Percentiles rank a stretch among this genome's conserved stretches.
Conservation (phyloP, 495 filamentous ascomycete species). For the Penicillium soppii region DNA sequence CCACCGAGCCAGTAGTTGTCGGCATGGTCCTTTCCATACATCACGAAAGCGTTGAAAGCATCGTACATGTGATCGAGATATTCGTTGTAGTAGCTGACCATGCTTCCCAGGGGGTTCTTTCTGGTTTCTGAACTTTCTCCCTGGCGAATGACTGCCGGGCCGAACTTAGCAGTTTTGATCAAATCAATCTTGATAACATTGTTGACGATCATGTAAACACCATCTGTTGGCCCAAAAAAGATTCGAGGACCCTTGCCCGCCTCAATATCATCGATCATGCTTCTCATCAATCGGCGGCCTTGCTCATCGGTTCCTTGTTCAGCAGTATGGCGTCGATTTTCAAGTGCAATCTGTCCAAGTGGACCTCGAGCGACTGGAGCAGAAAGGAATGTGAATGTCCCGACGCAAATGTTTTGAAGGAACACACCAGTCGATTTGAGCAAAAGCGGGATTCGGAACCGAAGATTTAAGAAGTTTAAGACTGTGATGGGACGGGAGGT, state of each 20-base stretch:
- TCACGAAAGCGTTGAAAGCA: conserved; percentile 12
- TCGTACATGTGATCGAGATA: conserved; percentile 6
- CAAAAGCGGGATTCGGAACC: conserved; percentile 11
- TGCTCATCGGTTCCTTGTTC: conserved; percentile 16
- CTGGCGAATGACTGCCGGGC: conserved; percentile 8
- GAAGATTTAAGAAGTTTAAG: conserved; percentile 11
- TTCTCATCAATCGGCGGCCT: conserved; percentile 3
- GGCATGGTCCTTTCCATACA: conserved; percentile 15
- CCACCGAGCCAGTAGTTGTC: conserved; percentile 20
- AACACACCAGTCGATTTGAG: conserved; percentile 10
- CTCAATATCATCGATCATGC: conserved; percentile 11
- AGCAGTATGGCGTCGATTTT: conserved; percentile 9
- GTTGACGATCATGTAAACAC: conserved; percentile 10
- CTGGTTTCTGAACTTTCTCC: conserved; percentile 10
- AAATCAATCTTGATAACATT: conserved; percentile 19
- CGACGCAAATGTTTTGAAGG: conserved; percentile 20
- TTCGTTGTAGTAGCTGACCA: conserved; percentile 19
- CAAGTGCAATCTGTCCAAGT: conserved; percentile 13
- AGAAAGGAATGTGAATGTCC: conserved; percentile 16
- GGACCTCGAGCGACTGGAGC: background rate
- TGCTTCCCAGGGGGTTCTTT: conserved; percentile 14
- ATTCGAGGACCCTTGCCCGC: conserved; percentile 1
- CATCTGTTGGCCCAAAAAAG: conserved; percentile 12
- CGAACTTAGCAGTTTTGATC: conserved; percentile 12
- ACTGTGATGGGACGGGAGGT: conserved; percentile 9